phyloP scores from a whole-genome alignment of 352 stramenopile genomes.

The Saprolegnia diclina region DNA sequence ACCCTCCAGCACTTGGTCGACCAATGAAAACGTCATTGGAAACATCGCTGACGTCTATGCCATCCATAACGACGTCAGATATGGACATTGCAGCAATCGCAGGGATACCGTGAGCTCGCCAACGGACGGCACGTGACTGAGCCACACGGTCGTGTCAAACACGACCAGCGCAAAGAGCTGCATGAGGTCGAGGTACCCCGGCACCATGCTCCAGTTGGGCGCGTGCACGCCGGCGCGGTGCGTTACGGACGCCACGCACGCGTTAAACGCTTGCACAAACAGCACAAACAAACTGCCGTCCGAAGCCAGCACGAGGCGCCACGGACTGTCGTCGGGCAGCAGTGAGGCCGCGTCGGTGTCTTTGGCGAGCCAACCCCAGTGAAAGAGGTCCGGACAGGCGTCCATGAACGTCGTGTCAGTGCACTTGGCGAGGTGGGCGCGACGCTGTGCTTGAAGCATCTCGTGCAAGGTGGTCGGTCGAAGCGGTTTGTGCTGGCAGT shows the following conservation, averaged over 20 bases:
- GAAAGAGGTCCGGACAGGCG: conserved; percentile 7
- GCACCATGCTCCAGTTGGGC: conserved; percentile 14
- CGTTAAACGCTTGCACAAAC: conserved; percentile 9
- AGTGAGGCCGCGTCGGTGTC: neutral
- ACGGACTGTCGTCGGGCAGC: conserved; percentile 14
- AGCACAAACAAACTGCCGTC: conserved; percentile 14
- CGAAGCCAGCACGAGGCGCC: conserved; percentile 8
- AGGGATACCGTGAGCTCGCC: neutral
- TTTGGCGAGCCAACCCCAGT: conserved; percentile 25
- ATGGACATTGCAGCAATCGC: no score
- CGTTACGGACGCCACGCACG: neutral
- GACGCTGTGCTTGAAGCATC: neutral
- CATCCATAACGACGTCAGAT: no score
- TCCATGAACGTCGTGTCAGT: conserved; percentile 18
- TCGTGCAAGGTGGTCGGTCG: neutral
- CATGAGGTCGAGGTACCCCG: conserved; percentile 13
- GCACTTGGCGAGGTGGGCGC: neutral
- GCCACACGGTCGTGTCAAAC: neutral
- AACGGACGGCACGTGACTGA: neutral
- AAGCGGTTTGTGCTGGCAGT: conserved; percentile 1
- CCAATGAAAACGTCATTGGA: neutral
- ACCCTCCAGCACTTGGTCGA: neutral
- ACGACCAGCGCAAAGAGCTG: conserved; percentile 14
- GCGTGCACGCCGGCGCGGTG: neutral
- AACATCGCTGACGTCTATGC: neutral